Conservation (phyloP, 441 rosid species). For the Adansonia gregorii region DNA sequence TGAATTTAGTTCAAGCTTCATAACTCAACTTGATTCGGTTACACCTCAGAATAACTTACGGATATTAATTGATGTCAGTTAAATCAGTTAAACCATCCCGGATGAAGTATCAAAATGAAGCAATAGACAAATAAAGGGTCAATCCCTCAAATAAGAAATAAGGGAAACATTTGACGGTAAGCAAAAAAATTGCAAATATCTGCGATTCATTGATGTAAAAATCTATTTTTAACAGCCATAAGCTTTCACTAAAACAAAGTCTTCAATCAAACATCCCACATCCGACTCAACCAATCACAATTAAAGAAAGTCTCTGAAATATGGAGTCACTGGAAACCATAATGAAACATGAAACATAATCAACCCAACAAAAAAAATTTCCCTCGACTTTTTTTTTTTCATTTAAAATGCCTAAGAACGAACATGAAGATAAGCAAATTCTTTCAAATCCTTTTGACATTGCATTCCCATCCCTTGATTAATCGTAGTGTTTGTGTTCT, state of each 20-base stretch:
- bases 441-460: conserved; percentile 24
- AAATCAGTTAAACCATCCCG: too few species aligned
- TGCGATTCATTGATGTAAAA: conserved; percentile 9
- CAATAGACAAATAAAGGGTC: too few species aligned
- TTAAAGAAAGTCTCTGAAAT: conserved; percentile 31
- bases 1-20: too few species aligned
- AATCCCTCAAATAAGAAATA: too few species aligned
- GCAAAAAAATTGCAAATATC: neutral
- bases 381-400: conserved; percentile 27
- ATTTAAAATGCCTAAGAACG: conserved; percentile 37
- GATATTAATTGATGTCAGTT: too few species aligned
- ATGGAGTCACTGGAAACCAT: conserved; percentile 27
- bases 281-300: conserved; percentile 40
- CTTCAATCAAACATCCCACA: conserved; percentile 20
- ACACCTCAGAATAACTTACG: too few species aligned
- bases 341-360: conserved; percentile 32
- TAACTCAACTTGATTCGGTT: too few species aligned
- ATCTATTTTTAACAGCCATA: neutral
- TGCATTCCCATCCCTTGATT: conserved; percentile 13
- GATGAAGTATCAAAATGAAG: too few species aligned
- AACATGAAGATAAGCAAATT: conserved; percentile 31
- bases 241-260: neutral
- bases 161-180: too few species aligned
- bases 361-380: conserved; percentile 33
- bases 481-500: conserved; percentile 17